A percentile compares a stretch with the other conserved stretches of the same genome.
These are phyloP conservation scores for Chlorella variabilis DNA, from an alignment of 163 green algal species.

Conservation along the genomic window DNA sequence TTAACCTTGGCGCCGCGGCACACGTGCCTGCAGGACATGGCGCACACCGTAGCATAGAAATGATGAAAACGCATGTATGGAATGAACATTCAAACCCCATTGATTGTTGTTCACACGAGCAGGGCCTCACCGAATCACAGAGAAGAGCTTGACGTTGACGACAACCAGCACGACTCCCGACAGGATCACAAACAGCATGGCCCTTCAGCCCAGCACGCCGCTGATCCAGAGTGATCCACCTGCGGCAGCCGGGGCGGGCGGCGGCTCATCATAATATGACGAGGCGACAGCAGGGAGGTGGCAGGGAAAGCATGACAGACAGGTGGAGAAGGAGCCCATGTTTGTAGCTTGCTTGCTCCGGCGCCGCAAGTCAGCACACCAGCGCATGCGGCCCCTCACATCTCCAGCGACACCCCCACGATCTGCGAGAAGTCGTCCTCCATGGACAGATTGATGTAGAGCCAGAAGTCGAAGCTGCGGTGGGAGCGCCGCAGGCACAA, in stretches of 20 bases:
- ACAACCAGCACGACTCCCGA: conserved; percentile 30
- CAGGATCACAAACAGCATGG: conserved; percentile 31
- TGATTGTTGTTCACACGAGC: too few relatives aligned
- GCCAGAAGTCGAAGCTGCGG: conserved; percentile 33
- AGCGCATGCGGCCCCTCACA: conserved; percentile 34
- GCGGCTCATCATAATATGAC: too few relatives aligned
- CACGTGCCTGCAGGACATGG: conserved; percentile 17
- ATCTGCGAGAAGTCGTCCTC: conserved; percentile 37
- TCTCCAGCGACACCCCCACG: conserved; percentile 53
- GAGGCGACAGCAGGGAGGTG: too few relatives aligned
- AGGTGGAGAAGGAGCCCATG: too few relatives aligned
- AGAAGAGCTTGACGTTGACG: conserved; percentile 51
- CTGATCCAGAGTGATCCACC: conserved; percentile 34
- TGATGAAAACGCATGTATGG: too few relatives aligned
- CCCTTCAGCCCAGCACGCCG: conserved; percentile 40
- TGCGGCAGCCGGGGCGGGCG: too few relatives aligned
- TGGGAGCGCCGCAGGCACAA: too few relatives aligned
- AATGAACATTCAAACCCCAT: too few relatives aligned
- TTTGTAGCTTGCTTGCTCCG: too few relatives aligned
- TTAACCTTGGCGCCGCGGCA: conserved; percentile 27
- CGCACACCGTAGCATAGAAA: neutral
- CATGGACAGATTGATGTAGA: conserved; percentile 12
- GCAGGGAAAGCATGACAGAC: neutral
- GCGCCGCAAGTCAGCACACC: too few relatives aligned
- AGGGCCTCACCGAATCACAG: conserved; percentile 41